Conservation (phyloP, 495 filamentous ascomycete genomes). For the Tuber aestivum region DNA sequence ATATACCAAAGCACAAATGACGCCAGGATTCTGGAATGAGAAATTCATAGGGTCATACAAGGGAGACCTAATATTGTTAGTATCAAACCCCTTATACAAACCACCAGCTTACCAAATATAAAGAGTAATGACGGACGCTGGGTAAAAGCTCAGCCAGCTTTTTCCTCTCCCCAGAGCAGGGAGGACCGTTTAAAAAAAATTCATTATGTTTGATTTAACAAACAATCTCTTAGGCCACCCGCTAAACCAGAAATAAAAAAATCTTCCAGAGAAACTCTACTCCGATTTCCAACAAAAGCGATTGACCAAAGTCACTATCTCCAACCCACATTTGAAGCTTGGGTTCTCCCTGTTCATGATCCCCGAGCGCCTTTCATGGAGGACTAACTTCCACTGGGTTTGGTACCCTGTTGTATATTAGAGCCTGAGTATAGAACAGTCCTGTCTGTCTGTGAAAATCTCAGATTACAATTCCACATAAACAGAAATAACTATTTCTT, state of each 20-base stretch:
- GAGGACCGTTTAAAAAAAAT: conserved; percentile 3
- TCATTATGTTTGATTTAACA: conserved; percentile 8
- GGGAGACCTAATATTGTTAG: conserved; percentile 2
- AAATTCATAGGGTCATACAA: conserved; percentile 10
- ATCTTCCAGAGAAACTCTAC: conserved; percentile 4
- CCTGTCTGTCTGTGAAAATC: not conserved
- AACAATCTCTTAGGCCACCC: too few relatives aligned
- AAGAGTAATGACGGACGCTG: conserved; percentile 7
- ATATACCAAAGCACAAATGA: not conserved
- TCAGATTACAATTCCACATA: not conserved
- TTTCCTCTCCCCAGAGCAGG: not conserved
- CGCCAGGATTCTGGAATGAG: conserved; percentile 12
- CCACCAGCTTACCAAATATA: conserved; percentile 9
- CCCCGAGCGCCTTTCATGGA: not conserved
- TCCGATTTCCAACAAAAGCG: not conserved
- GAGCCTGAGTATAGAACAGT: too few relatives aligned
- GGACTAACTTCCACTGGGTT: not conserved
- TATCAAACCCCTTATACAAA: not conserved
- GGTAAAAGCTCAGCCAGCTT: not conserved
- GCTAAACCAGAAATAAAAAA: conserved; percentile 13
- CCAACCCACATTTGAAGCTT: not conserved
- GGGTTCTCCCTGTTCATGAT: not conserved
- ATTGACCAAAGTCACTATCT: not conserved
- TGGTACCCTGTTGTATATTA: conserved; percentile 9
- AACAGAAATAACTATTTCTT: conserved; percentile 4